These are phyloP conservation scores for Acanthamoeba lenticulata DNA, from an alignment of 208 protist genomes.

Conservation along the genomic window DNA sequence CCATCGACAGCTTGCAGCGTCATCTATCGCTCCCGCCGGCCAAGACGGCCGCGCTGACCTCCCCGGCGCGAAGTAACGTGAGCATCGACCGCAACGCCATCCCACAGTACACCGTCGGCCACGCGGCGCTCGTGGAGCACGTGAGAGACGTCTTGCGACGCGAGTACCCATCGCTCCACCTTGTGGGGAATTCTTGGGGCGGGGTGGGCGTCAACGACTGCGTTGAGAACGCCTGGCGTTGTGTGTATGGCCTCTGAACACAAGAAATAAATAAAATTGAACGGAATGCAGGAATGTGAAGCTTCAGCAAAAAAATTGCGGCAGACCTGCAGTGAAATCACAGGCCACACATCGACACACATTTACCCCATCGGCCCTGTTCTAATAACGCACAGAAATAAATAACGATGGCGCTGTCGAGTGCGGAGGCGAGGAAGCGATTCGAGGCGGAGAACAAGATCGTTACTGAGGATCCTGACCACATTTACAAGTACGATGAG, in stretches of 20 bases:
- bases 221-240: conserved; percentile 2
- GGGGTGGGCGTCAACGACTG: conserved; percentile 50
- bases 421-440: conserved; percentile 34
- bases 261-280: no score
- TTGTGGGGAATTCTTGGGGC: conserved; percentile 4
- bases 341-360: no score
- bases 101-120: conserved; percentile 25
- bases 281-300: no score
- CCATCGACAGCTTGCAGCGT: neutral
- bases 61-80: neutral
- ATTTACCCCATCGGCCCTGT: no score
- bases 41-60: neutral
- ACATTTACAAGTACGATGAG: conserved; percentile 63
- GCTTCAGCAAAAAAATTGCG: no score
- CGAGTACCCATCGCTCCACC: neutral
- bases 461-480: conserved; percentile 28
- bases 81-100: conserved; percentile 19
- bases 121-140: neutral
- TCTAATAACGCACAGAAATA: no score
- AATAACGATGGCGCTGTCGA: conserved; percentile 13
- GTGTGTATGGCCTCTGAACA: neutral
- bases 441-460: conserved; percentile 65
- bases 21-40: neutral
- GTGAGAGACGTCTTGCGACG: neutral
- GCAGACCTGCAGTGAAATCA: no score